Base-by-base conservation (phyloP, 768 basidiomycete genomes). In the Russula virescens region DNA sequence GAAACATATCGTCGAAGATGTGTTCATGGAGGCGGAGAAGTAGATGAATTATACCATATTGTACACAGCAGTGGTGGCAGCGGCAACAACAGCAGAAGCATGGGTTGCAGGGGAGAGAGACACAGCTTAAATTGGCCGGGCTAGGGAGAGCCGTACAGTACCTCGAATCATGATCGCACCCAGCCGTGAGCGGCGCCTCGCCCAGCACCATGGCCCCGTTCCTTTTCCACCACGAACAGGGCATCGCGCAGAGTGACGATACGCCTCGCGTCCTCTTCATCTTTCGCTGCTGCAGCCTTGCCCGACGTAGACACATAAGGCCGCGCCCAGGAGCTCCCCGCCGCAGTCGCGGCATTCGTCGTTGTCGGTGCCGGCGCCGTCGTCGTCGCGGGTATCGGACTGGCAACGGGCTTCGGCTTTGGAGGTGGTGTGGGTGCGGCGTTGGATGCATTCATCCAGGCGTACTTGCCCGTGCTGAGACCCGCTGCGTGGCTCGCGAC, bases 401-500 rank as follows among this genome's bases (percentile, higher is more conserved):
- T 45, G 11, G 73, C 63, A 7, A 69, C 67, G 0, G 73, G 62
- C 34, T 73, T 74, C 38, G 73, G 62, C 59, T 69, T 72, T 45
- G 75, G 71, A 8, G 76, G 68, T 13, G 78, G 72, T 1, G 79
- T 54, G 0, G 80, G 67, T 21, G 80, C 72, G 2, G 79, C 75
- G 63, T 78, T 82, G 2, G 84, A 81, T 6, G 88, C 82, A 18
- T 77, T 91, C 90, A 94, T 91, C 93, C 93, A 95, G 18, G 89
- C 80, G 69, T 94, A 95, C 73, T 87, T 88, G 23, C 88, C 85
- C 55, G 73, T 73, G 1, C 86, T 84, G 23, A 91, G 71, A 0
- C 93, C 93, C n/a, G 91, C 90, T 6, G 91, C 91, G 71, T 91
- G 91, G 66, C 86, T 88, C 25, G 93, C 93, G 7, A 90, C 89